Conservation (phyloP, 2,329 filamentous ascomycete species). For the Diaporthe citrichinensis region DNA sequence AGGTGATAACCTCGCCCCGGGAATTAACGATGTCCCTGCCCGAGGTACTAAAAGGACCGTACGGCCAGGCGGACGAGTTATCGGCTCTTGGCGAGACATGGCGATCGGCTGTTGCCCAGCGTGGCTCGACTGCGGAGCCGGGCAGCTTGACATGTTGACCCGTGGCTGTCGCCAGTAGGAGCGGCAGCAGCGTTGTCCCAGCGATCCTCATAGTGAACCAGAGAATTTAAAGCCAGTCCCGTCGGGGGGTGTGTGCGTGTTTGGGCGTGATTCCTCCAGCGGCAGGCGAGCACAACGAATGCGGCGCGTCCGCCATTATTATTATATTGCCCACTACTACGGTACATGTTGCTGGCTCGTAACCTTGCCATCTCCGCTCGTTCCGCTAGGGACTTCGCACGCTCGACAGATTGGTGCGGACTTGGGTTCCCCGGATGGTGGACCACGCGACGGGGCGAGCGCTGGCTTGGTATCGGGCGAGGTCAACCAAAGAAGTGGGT, state of each 20-base stretch:
- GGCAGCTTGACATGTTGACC: slow-evolving; percentile 34
- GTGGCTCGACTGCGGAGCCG: slow-evolving; percentile 44
- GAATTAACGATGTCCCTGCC: slow-evolving; percentile 56
- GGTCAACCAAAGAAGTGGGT: slow-evolving; percentile 37
- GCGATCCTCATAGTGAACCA: slow-evolving; percentile 21
- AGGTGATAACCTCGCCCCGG: slow-evolving; percentile 53
- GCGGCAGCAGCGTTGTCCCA: slow-evolving; percentile 31
- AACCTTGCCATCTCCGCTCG: not conserved
- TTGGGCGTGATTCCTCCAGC: not conserved
- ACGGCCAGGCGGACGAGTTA: slow-evolving; percentile 51
- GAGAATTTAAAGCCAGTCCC: not conserved
- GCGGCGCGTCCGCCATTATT: slow-evolving; percentile 19
- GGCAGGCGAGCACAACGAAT: not conserved
- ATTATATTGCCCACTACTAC: not conserved
- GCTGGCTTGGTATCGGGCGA: slow-evolving; percentile 27
- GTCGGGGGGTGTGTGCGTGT: not conserved
- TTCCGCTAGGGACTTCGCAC: not conserved
- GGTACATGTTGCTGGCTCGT: not conserved
- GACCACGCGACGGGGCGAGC: slow-evolving; percentile 1
- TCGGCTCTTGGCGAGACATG: slow-evolving; percentile 45
- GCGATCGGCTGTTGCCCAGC: slow-evolving; percentile 48
- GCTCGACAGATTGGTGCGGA: slow-evolving; percentile 23
- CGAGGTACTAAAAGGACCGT: slow-evolving; percentile 55
- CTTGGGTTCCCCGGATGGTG: slow-evolving; percentile 5
- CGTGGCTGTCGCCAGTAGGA: slow-evolving; percentile 31